Conservation (phyloP, 2,329 filamentous ascomycete species). For the Zelopaecilomyces penicillatus region DNA sequence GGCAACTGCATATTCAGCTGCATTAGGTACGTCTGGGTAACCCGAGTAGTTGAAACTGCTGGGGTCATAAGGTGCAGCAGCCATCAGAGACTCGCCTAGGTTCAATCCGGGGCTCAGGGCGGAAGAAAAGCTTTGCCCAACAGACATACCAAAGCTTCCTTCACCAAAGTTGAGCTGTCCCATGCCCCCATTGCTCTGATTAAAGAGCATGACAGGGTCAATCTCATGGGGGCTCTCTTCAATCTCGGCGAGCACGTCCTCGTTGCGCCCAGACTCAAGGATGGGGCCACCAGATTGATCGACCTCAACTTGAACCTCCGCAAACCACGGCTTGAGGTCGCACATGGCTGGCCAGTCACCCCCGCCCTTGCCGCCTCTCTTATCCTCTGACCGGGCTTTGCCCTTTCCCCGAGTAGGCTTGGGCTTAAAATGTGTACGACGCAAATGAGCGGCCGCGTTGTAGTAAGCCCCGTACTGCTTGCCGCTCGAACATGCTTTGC, state of each 20-base stretch:
- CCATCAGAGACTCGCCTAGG: no score
- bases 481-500: conserved; percentile 68
- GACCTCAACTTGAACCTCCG: conserved; percentile 29
- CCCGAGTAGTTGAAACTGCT: no score
- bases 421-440: conserved; percentile 78
- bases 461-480: conserved; percentile 90
- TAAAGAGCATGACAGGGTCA: no score
- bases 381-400: conserved; percentile 33
- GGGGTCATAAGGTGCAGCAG: no score
- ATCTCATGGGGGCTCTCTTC: conserved; percentile 16
- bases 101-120: no score
- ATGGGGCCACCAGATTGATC: neutral
- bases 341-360: conserved; percentile 48
- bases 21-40: no score
- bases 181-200: no score
- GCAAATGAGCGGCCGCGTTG: conserved; percentile 85
- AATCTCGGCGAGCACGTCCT: conserved; percentile 23
- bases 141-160: no score
- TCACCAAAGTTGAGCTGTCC: no score
- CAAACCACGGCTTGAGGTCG: conserved; percentile 53
- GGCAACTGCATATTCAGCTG: no score
- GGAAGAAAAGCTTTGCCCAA: no score
- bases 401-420: conserved; percentile 40
- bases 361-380: conserved; percentile 46
- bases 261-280: conserved; percentile 16